Evolutionary conservation across 2,329 filamentous ascomycete species (phyloP), one percentile per base, ranked within the genome.

Genomic region (Thelonectria discophora): DNA sequence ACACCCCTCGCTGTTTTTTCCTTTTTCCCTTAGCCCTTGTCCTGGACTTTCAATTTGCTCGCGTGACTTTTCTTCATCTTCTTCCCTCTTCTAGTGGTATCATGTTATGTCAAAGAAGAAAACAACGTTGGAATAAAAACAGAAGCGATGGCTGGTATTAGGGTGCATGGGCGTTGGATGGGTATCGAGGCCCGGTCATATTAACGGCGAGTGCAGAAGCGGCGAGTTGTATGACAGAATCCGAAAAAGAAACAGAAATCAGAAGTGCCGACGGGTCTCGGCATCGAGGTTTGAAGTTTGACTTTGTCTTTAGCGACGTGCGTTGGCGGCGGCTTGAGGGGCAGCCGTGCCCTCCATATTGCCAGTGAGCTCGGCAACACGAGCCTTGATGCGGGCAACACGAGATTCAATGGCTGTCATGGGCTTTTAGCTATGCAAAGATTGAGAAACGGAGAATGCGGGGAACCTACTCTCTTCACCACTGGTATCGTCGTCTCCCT

Each of bases 321-420:
- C 39, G 30, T 59, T 54, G 34, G 63, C 53, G 27, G 68, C 50
- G n/a, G 65, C 52, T 20, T 73, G 69, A 24, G 84, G 80, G 7
- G 73, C 75, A 42, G 71, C 73, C 34, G 76, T 76, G 45, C 79
- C 82, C 72, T 94, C 91, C 86, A 92, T 92, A 77, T 91, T 92
- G 70, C 90, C 90, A 2, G 95, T 99, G 70, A 99, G 80, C 77
- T 97, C 93, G 54, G 95, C 95, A 60, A 99, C 95, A 64, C 95
- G 90, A 62, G 95, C 95, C 81, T 97, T 98, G 85, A 99, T 99
- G 65, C 95, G 91, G 50, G 95, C 95, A 62, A 98, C 95, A 68
- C 95, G 92, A 50, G 93, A 94, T 78, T 99, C 95, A 72, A 98
- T 98, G 37, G 94, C 93, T 96, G 34, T 69, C n/a, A 55, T 21